A percentile compares a stretch with the other conserved stretches of the same genome.
These are phyloP conservation scores for Echria macrotheca DNA, from an alignment of 495 filamentous ascomycete genomes.

Conservation along the genomic window DNA sequence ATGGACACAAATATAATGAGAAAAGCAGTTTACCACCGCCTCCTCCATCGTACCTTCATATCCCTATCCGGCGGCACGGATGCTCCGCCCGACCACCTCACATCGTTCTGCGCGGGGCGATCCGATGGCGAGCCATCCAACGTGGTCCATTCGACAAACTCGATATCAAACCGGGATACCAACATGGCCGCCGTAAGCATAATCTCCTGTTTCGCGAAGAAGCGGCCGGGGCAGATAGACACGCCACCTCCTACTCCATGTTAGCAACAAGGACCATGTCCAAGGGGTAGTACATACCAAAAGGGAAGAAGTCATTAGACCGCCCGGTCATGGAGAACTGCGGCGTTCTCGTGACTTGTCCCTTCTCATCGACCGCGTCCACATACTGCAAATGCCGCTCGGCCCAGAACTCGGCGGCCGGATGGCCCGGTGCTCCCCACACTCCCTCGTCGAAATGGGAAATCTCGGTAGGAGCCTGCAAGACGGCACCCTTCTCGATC, in stretches of 20 bases:
- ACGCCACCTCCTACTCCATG: conserved; percentile 1
- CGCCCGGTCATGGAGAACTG: conserved; percentile 1
- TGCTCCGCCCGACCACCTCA: conserved; percentile 7
- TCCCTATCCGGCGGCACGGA: conserved; percentile 25
- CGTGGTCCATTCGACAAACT: conserved; percentile 20
- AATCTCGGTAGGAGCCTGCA: conserved; percentile 22
- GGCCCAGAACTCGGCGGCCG: conserved; percentile 32
- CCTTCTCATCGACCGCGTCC: conserved; percentile 4
- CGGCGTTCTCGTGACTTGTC: background rate
- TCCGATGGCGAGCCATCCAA: conserved; percentile 18
- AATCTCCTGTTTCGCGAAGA: conserved; percentile 34
- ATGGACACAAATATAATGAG: background rate
- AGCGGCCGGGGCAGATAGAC: conserved; percentile 37
- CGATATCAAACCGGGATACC: conserved; percentile 47
- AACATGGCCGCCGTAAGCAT: conserved; percentile 42
- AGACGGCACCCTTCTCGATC: conserved; percentile 14
- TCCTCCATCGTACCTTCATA: conserved; percentile 24
- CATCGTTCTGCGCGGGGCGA: conserved; percentile 17
- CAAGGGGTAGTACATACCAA: background rate
- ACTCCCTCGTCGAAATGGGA: conserved; percentile 22
- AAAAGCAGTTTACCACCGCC: background rate
- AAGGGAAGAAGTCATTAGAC: background rate
- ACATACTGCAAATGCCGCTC: conserved; percentile 22
- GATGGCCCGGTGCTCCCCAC: conserved; percentile 25
- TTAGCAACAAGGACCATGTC: background rate